Base-by-base conservation (phyloP, 768 basidiomycete species). In the Crucibulum laeve region DNA sequence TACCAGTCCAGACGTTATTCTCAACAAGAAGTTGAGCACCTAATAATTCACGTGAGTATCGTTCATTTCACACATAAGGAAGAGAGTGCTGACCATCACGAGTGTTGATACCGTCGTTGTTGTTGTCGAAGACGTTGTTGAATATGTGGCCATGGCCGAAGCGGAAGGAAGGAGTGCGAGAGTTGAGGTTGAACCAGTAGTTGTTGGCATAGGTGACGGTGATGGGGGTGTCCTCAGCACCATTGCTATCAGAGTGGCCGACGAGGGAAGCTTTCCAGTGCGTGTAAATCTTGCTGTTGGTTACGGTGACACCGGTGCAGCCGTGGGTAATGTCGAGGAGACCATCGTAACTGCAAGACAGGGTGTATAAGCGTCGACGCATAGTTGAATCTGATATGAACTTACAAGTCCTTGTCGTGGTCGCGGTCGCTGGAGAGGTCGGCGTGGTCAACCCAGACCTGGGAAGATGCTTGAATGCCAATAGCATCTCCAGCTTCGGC, bases 1-100 rank as follows among this genome's bases (percentile, higher is more conserved):
- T 53, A 59, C 62, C 68, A 21, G 61, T 66, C 64, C 63, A 73
- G 18, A 73, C 66, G 48, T 73, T 73, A 62, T 71, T 71, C 53
- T 73, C 69, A 40, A 72, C 69, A 22, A 73, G 62, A 40, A 71
- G 67, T 49, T 70, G 68, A 40, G 71, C 73, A 50, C 66, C 70
- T 66, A 44, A 4, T 25, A 21, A 32, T 26, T 4, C 18, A 32
- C 35, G 17, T 19, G 4, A 34, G 24, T 11, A 5, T 34, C 18
- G 45, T 18, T 15, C 14, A 17, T 32, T 14, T 7, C 7, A 21
- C 10, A 21, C 4, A 18, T 23, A 37, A 24, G 5, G 5, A 24
- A 23, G 11, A 28, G 17, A 14, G 24, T 13, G 46, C 58, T 13
- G 37, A 65, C 65, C 66, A 51, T 65, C 61, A 45, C 69, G 63